A percentile compares a stretch with the other conserved stretches of the same genome.
Conservation (phyloP, 2,329 filamentous ascomycete genomes). For the Claviceps citrina region DNA sequence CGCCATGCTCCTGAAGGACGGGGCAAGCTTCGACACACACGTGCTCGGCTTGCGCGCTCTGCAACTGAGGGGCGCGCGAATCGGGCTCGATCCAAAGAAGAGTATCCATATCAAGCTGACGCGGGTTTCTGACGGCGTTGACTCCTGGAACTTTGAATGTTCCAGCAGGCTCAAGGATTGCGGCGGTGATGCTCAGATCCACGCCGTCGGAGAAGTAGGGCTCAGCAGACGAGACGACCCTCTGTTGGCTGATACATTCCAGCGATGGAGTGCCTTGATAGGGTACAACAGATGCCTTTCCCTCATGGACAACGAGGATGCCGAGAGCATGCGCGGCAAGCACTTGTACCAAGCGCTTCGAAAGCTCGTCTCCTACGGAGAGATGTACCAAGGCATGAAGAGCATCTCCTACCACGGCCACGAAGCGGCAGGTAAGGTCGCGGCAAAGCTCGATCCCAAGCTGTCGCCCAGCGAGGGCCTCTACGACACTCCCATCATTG, state of each 20-base stretch:
- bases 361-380: not conserved
- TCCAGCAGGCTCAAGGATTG: not conserved
- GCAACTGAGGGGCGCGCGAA: not conserved
- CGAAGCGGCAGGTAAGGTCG: not conserved
- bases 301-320: not conserved
- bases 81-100: not conserved
- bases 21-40: not conserved
- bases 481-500: not conserved
- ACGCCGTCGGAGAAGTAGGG: not conserved
- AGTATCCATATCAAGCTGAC: not conserved
- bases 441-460: not conserved
- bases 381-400: slow-evolving; percentile 1
- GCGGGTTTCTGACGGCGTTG: not conserved
- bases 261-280: not conserved
- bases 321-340: not conserved
- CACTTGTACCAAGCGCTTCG: not conserved
- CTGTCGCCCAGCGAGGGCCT: not conserved
- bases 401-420: not conserved
- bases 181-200: not conserved
- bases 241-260: not conserved
- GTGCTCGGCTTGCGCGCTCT: not conserved
- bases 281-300: not conserved
- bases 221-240: not conserved
- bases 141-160: not conserved
- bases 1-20: not conserved